A percentile compares a stretch with the other conserved stretches of the same genome.
Conservation (phyloP, 352 stramenopile genomes). For the Pythium sp. region DNA sequence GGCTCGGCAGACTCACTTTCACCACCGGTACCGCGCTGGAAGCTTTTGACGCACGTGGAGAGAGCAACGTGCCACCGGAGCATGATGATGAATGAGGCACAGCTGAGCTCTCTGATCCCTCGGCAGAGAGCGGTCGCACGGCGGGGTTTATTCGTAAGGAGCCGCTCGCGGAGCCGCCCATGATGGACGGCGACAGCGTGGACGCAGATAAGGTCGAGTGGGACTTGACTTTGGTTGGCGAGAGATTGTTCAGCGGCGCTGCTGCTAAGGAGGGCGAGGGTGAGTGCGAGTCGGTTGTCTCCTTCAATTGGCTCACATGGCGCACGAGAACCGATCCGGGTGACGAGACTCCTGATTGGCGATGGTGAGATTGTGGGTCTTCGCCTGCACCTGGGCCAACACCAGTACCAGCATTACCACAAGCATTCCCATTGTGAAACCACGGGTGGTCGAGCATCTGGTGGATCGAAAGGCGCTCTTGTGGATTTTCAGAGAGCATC, state of each 20-base stretch:
- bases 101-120: background rate
- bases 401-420: background rate
- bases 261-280: background rate
- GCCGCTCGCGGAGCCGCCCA: background rate
- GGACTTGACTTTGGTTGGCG: constrained; percentile 13
- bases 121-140: constrained; percentile 16
- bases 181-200: background rate
- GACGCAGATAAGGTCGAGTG: constrained; percentile 16
- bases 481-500: constrained; percentile 38
- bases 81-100: background rate
- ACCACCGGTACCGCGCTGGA: constrained; percentile 9
- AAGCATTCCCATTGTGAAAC: constrained; percentile 21
- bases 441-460: constrained; percentile 52
- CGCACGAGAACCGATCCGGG: constrained; percentile 9
- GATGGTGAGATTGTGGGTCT: background rate
- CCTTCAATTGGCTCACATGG: background rate
- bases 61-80: background rate
- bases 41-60: constrained; percentile 1
- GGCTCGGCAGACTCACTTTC: constrained; percentile 49
- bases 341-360: background rate
- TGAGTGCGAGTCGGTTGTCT: background rate
- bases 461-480: constrained; percentile 38
- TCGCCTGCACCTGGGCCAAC: background rate
- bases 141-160: background rate
- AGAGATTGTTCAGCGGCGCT: constrained; percentile 2